These are phyloP conservation scores for Boletus sp. DNA, from an alignment of 768 basidiomycete genomes.

Conservation along the genomic window DNA sequence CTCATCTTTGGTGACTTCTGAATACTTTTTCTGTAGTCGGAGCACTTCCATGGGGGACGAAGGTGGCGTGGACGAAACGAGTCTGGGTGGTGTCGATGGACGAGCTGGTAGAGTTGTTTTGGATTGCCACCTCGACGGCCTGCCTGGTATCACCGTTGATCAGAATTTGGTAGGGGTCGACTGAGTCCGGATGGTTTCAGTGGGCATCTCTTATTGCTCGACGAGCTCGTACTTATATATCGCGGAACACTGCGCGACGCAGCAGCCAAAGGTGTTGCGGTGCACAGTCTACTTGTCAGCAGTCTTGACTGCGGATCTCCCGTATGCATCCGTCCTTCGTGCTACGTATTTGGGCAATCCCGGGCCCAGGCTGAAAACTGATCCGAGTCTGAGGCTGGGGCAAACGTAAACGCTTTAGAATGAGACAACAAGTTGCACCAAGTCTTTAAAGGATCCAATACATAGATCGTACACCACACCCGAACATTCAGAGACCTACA, in stretches of 20 bases:
- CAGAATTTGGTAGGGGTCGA: not conserved
- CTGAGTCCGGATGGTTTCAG: too few species aligned
- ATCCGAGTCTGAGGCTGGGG: not conserved
- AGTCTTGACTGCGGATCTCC: not conserved
- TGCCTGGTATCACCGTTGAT: constrained; percentile 2
- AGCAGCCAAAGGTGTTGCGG: not conserved
- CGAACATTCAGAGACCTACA: not conserved
- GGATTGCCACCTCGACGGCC: constrained; percentile 14
- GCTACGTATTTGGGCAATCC: not conserved
- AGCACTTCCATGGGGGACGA: constrained; percentile 67
- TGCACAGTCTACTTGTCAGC: not conserved
- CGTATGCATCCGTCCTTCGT: not conserved
- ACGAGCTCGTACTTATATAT: not conserved
- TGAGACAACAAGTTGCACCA: not conserved
- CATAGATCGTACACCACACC: not conserved
- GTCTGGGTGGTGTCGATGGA: constrained; percentile 10
- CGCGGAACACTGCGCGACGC: not conserved
- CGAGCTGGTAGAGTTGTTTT: constrained; percentile 2
- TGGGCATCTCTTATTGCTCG: not conserved
- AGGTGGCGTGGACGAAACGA: constrained; percentile 12
- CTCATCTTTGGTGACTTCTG: constrained; percentile 87
- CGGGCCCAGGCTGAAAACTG: not conserved
- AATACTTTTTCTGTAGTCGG: constrained; percentile 87
- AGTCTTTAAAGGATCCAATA: not conserved
- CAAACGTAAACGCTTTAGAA: not conserved